Evolutionary conservation across 2,329 filamentous ascomycete species (phyloP).

Genomic region (Ophiostoma perfectum): DNA sequence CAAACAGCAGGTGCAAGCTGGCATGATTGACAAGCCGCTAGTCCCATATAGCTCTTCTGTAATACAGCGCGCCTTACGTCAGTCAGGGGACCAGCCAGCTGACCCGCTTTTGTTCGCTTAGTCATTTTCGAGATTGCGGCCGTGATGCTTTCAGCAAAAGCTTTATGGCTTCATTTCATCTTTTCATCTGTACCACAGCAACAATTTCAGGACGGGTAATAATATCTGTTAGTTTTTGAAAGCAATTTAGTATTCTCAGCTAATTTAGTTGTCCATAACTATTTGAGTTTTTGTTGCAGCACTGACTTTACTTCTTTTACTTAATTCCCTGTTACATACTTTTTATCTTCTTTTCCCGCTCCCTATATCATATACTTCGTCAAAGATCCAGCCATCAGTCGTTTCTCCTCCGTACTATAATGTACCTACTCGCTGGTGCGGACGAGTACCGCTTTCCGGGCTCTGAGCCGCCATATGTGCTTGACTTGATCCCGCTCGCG

Average conservation of each 20-base stretch:
- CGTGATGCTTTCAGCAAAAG: conserved; percentile 1
- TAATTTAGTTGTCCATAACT: not conserved
- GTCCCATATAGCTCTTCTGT: not conserved
- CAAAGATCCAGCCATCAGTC: not conserved
- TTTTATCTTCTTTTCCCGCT: not conserved
- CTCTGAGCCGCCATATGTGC: conserved; percentile 47
- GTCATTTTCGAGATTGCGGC: conserved; percentile 22
- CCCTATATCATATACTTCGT: not conserved
- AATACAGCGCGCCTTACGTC: not conserved
- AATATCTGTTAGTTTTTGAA: not conserved
- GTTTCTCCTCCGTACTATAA: conserved; percentile 25
- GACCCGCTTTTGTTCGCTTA: conserved; percentile 22
- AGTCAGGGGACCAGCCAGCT: not conserved
- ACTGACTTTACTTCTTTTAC: not conserved
- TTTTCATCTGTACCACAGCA: not conserved
- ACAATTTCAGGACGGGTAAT: not conserved
- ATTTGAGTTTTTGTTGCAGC: too few species aligned
- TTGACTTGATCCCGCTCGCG: conserved; percentile 50
- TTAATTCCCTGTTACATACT: not conserved
- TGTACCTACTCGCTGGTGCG: conserved; percentile 40
- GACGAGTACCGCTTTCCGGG: conserved; percentile 39
- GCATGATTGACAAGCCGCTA: conserved; percentile 18
- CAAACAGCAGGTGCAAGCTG: conserved; percentile 21
- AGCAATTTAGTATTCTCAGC: too few species aligned
- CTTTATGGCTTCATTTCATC: not conserved